A percentile compares a stretch with the other conserved stretches of the same genome.
Evolutionary conservation across 2,329 filamentous ascomycete species (phyloP).

Genomic region (Ophiostoma tasmaniense): DNA sequence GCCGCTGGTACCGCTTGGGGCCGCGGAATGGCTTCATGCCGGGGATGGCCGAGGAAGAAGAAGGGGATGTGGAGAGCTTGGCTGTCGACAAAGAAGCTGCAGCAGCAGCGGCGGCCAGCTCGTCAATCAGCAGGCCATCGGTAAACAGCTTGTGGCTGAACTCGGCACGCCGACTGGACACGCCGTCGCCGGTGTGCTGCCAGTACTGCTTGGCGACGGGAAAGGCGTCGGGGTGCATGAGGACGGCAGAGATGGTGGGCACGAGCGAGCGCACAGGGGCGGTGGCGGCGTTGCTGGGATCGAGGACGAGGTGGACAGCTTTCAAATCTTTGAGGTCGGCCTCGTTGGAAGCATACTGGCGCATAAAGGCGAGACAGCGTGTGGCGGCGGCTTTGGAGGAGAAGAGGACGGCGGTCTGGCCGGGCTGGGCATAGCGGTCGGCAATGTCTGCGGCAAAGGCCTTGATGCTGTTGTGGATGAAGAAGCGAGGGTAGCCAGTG

Average conservation of each 20-base stretch:
- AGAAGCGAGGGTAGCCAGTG: constrained; percentile 93
- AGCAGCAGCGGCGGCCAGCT: neutral
- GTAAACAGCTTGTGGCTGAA: constrained; percentile 72
- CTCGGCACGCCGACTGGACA: constrained; percentile 84
- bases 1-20: constrained; percentile 69
- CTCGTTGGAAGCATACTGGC: constrained; percentile 42
- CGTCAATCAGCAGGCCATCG: constrained; percentile 49
- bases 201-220: constrained; percentile 84
- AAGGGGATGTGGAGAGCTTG: neutral
- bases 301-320: constrained; percentile 56
- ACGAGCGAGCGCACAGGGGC: constrained; percentile 45
- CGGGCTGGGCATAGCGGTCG: constrained; percentile 50
- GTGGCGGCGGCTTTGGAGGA: constrained; percentile 61
- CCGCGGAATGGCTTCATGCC: constrained; percentile 50
- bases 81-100: neutral
- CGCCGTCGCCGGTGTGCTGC: constrained; percentile 90
- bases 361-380: constrained; percentile 67
- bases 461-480: constrained; percentile 76
- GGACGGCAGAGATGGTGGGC: constrained; percentile 58
- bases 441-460: constrained; percentile 63
- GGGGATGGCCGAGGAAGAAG: neutral
- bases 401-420: constrained; percentile 72
- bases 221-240: constrained; percentile 61
- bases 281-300: constrained; percentile 44
- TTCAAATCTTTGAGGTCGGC: constrained; percentile 34